phyloP scores from a whole-genome alignment of 2,329 filamentous ascomycete genomes.

The Colletotrichum plurivorum region DNA sequence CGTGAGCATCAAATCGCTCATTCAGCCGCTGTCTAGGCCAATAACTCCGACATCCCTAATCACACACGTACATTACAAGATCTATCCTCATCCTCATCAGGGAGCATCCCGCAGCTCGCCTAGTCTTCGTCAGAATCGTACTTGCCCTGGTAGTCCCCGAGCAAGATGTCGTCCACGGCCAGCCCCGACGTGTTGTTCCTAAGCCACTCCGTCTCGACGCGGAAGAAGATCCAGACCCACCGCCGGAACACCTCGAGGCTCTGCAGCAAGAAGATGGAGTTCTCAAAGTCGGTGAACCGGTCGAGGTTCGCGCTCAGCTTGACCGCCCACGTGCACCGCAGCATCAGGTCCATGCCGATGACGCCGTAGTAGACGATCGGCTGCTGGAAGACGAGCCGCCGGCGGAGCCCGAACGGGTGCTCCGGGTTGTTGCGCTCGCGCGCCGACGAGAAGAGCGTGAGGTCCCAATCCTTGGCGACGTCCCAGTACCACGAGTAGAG shows the following conservation, averaged over 20 bases:
- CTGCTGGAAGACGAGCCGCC: slow-evolving; percentile 79
- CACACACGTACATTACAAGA: slow-evolving; percentile 35
- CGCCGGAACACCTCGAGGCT: slow-evolving; percentile 87
- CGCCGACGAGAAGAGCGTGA: slow-evolving; percentile 80
- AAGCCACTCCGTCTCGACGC: slow-evolving; percentile 94
- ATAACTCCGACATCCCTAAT: slow-evolving; percentile 30
- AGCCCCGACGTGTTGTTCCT: slow-evolving; percentile 66
- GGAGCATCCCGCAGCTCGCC: too few relatives aligned
- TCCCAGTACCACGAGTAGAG: slow-evolving; percentile 99
- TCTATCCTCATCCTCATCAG: slow-evolving; percentile 25
- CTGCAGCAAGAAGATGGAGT: slow-evolving; percentile 89
- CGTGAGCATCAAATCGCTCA: slow-evolving; percentile 1
- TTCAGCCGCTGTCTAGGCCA: slow-evolving; percentile 21
- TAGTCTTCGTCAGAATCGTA: slow-evolving; percentile 50
- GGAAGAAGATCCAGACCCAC: slow-evolving; percentile 98
- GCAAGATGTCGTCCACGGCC: slow-evolving; percentile 78
- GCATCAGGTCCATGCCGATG: slow-evolving; percentile 81
- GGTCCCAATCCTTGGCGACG: slow-evolving; percentile 95
- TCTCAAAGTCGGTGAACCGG: slow-evolving; percentile 88
- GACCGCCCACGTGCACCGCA: slow-evolving; percentile 92
- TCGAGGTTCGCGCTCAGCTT: slow-evolving; percentile 88
- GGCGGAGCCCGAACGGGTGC: slow-evolving; percentile 83
- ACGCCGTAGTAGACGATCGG: slow-evolving; percentile 86
- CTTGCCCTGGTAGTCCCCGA: slow-evolving; percentile 80
- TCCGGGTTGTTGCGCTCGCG: slow-evolving; percentile 72